These are phyloP conservation scores for Sporothrix brunneoviolacea DNA, from an alignment of 2,329 filamentous ascomycete genomes.

Conservation along the genomic window DNA sequence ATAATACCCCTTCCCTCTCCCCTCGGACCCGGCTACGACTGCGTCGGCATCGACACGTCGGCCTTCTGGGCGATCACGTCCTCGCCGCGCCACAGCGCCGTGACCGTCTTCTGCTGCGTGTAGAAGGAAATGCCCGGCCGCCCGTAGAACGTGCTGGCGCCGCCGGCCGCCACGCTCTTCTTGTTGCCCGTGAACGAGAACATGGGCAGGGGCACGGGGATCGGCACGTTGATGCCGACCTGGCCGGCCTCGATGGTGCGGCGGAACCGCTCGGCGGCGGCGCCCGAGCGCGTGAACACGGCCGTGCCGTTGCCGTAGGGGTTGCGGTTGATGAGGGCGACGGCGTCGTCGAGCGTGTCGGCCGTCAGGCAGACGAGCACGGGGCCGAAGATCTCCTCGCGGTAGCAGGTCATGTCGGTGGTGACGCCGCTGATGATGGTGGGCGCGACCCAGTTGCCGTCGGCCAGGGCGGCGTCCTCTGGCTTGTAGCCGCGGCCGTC, in stretches of 20 bases:
- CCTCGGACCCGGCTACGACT: not conserved
- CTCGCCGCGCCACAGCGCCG: slow-evolving; percentile 77
- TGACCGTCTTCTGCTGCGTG: slow-evolving; percentile 96
- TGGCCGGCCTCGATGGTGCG: slow-evolving; percentile 77
- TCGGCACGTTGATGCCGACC: slow-evolving; percentile 79
- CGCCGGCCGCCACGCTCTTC: slow-evolving; percentile 85
- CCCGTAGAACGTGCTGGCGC: slow-evolving; percentile 91
- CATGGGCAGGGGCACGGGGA: slow-evolving; percentile 64
- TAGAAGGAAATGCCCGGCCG: slow-evolving; percentile 89
- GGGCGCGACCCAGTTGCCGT: slow-evolving; percentile 78
- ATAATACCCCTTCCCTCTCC: too few relatives aligned
- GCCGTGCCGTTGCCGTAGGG: slow-evolving; percentile 82
- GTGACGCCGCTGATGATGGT: slow-evolving; percentile 80
- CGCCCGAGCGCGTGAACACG: slow-evolving; percentile 75
- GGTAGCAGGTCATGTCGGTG: slow-evolving; percentile 75
- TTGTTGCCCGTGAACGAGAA: slow-evolving; percentile 73
- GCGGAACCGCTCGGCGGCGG: slow-evolving; percentile 71
- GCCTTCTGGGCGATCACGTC: slow-evolving; percentile 83
- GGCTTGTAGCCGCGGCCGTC: slow-evolving; percentile 71
- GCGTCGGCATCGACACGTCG: slow-evolving; percentile 76
- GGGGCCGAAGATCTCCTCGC: slow-evolving; percentile 78
- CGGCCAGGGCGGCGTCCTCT: slow-evolving; percentile 59
- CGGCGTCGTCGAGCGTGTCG: slow-evolving; percentile 69
- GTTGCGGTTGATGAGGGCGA: slow-evolving; percentile 75
- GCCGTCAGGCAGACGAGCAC: slow-evolving; percentile 79